A percentile compares a stretch with the other conserved stretches of the same genome.
phyloP scores from a whole-genome alignment of 345 rosid species.

The Carallia pectinifolia region DNA sequence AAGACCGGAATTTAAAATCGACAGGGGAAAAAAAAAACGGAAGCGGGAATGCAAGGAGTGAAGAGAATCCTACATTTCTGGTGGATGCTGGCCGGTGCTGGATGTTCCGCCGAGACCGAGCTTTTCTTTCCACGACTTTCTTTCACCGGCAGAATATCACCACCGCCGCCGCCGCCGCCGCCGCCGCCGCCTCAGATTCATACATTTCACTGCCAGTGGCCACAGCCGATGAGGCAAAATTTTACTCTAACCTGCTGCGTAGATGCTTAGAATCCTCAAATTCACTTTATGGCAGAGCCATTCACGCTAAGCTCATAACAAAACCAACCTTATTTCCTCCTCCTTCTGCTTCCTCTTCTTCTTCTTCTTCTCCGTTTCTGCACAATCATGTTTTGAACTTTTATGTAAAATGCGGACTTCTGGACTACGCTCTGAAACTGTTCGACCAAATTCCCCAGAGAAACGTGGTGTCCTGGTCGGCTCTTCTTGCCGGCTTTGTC shows the following conservation, averaged over 20 bases:
- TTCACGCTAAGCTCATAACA: conserved; percentile 42
- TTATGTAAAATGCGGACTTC: conserved; percentile 37
- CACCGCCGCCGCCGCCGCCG: too few species aligned
- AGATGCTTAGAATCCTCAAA: conserved; percentile 32
- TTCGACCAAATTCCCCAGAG: conserved; percentile 52
- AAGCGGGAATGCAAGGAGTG: too few species aligned
- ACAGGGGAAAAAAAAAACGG: too few species aligned
- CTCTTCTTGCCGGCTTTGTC: conserved; percentile 42
- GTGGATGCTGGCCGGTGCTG: too few species aligned
- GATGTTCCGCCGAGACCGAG: too few species aligned
- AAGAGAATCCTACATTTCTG: too few species aligned
- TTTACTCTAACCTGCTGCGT: conserved; percentile 25
- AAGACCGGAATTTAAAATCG: too few species aligned
- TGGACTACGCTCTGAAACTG: conserved; percentile 26
- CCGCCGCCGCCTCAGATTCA: not conserved
- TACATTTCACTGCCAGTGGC: not conserved
- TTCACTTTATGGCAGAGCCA: conserved; percentile 28
- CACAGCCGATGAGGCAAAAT: conserved; percentile 3
- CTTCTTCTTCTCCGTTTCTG: conserved; percentile 33
- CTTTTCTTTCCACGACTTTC: too few species aligned
- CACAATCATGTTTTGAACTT: conserved; percentile 42
- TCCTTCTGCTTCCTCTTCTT: conserved; percentile 10
- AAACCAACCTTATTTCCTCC: conserved; percentile 6
- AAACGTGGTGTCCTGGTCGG: conserved; percentile 52
- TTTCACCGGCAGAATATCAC: too few species aligned